phyloP scores from a whole-genome alignment of 78 protist genomes.

The Bigelowiella natans region DNA sequence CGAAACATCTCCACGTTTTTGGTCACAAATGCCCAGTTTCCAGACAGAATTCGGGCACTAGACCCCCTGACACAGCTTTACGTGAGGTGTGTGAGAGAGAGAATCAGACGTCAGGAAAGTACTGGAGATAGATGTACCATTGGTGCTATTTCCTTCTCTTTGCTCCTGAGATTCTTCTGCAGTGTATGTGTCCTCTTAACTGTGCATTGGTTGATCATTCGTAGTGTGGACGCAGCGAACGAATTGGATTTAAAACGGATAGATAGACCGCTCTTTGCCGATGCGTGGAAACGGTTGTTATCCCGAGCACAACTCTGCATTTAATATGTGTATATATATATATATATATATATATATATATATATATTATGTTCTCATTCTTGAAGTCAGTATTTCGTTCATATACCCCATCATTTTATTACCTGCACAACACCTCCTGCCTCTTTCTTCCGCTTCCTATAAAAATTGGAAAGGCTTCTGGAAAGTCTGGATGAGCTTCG shows the following conservation, averaged over 20 bases:
- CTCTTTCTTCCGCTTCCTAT: neutral
- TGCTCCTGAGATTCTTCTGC: neutral
- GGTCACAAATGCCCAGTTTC: slow-evolving; percentile 81
- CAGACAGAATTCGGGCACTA: slow-evolving; percentile 44
- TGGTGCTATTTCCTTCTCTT: no score
- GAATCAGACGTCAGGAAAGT: no score
- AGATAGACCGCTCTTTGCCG: slow-evolving; percentile 74
- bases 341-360: neutral
- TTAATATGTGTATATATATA: neutral
- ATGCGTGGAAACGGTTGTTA: slow-evolving; percentile 67
- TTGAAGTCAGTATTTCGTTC: no score
- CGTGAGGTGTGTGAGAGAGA: slow-evolving; percentile 20
- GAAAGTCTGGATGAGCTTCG: slow-evolving; percentile 43
- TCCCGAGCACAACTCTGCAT: neutral
- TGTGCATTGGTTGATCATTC: no score
- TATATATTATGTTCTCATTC: neutral
- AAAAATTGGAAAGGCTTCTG: slow-evolving; percentile 14
- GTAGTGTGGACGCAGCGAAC: slow-evolving; percentile 72
- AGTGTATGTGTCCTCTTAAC: neutral
- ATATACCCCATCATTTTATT: no score
- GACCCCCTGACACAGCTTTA: slow-evolving; percentile 75
- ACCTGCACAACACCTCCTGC: neutral
- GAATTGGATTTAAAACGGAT: slow-evolving; percentile 41
- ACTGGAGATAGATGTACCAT: no score
- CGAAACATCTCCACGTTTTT: no score